A percentile compares a stretch with the other conserved stretches of the same genome.
phyloP scores from a whole-genome alignment of 2,329 filamentous ascomycete genomes.

The Ceratocystis alfenasii region DNA sequence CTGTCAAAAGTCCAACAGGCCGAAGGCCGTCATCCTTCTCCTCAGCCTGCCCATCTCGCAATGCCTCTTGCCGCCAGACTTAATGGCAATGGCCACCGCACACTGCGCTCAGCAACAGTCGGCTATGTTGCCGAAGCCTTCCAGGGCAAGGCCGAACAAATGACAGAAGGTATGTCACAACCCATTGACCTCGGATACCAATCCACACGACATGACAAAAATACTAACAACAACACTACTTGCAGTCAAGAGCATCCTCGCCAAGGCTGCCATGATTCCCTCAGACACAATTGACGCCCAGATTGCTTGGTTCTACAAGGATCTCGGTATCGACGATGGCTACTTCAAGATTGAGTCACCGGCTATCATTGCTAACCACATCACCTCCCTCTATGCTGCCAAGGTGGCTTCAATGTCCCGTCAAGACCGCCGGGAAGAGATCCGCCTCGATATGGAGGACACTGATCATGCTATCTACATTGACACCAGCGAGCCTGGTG shows the following conservation, averaged over 20 bases:
- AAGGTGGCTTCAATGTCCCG: slow-evolving; percentile 90
- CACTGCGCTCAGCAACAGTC: slow-evolving; percentile 77
- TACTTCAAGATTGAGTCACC: slow-evolving; percentile 89
- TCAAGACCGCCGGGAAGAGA: slow-evolving; percentile 87
- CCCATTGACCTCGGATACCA: not conserved
- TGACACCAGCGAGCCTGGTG: slow-evolving; percentile 84
- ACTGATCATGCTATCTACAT: slow-evolving; percentile 95
- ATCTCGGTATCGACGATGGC: slow-evolving; percentile 94
- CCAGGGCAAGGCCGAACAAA: slow-evolving; percentile 82
- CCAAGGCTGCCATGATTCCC: slow-evolving; percentile 75
- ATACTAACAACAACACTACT: slow-evolving; percentile 10
- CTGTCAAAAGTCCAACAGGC: slow-evolving; percentile 13
- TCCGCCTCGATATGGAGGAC: slow-evolving; percentile 90
- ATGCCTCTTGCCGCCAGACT: slow-evolving; percentile 46
- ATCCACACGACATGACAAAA: not conserved
- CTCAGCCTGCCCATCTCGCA: slow-evolving; percentile 75
- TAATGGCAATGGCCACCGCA: slow-evolving; percentile 52
- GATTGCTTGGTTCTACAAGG: slow-evolving; percentile 93
- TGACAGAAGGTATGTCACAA: slow-evolving; percentile 55
- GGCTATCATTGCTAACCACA: slow-evolving; percentile 80
- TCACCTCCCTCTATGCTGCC: slow-evolving; percentile 91
- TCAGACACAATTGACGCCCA: slow-evolving; percentile 70
- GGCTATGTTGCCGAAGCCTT: slow-evolving; percentile 94
- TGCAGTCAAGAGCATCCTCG: slow-evolving; percentile 67
- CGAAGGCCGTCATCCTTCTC: slow-evolving; percentile 46